Evolutionary conservation across 2,329 filamentous ascomycete genomes (phyloP).

Genomic region (Alternaria atra): DNA sequence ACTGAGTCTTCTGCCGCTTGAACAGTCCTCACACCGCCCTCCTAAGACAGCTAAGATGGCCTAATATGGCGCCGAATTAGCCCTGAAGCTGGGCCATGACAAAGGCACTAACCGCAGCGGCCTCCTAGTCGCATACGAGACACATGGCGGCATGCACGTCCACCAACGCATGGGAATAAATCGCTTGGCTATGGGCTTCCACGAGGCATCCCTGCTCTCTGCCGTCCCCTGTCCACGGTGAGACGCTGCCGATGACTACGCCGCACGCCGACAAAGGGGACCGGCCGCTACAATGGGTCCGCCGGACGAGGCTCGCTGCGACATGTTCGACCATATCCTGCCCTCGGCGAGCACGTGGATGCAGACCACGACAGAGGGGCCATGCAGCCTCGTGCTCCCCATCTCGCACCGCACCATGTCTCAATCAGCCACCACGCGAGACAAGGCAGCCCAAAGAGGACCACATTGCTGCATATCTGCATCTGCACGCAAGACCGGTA

Average conservation of each 20-base stretch:
- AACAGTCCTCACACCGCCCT: slow-evolving; percentile 38
- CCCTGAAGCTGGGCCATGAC: slow-evolving; percentile 37
- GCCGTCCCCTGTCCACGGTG: slow-evolving; percentile 20
- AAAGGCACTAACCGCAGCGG: slow-evolving; percentile 35
- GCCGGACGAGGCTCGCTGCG: neutral
- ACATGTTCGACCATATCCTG: neutral
- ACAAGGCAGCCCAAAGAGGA: slow-evolving; percentile 24
- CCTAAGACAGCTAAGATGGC: slow-evolving; percentile 37
- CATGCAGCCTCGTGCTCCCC: neutral
- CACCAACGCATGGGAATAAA: slow-evolving; percentile 41
- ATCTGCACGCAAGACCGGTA: slow-evolving; percentile 24
- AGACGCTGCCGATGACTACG: slow-evolving; percentile 24
- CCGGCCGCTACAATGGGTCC: slow-evolving; percentile 4
- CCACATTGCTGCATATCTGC: slow-evolving; percentile 26
- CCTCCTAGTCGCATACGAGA: slow-evolving; percentile 34
- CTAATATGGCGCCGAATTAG: slow-evolving; percentile 41
- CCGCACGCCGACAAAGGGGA: slow-evolving; percentile 20
- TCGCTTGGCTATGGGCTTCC: slow-evolving; percentile 41
- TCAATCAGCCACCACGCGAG: slow-evolving; percentile 22
- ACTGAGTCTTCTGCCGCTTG: slow-evolving; percentile 36
- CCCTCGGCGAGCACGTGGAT: neutral
- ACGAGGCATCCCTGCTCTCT: slow-evolving; percentile 45
- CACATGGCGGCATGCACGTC: slow-evolving; percentile 41
- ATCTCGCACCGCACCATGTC: neutral
- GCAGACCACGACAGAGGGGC: neutral